Percentiles rank a stretch among this genome's conserved stretches.
Conservation (phyloP, 129 eudicot genomes). For the Saposhnikovia divaricata region DNA sequence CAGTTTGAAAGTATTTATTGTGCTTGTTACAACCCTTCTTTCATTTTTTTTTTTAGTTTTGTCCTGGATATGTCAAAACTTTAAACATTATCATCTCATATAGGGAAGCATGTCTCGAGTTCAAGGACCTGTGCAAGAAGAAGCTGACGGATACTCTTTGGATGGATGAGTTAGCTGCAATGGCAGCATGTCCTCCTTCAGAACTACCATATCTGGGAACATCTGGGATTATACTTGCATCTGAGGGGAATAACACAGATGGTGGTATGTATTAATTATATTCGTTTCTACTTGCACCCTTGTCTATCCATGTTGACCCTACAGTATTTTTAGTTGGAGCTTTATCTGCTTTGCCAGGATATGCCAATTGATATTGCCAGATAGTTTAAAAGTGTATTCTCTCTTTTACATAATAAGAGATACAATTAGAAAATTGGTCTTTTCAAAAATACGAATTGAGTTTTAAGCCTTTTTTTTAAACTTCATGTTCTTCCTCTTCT, state of each 20-base stretch:
- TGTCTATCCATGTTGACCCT: background rate
- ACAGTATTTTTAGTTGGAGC: background rate
- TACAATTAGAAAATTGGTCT: background rate
- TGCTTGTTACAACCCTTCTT: background rate
- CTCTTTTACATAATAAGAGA: background rate
- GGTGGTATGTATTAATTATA: constrained; percentile 14
- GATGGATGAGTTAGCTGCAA: constrained; percentile 91
- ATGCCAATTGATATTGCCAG: background rate
- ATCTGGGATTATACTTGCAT: constrained; percentile 59
- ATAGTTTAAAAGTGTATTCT: background rate
- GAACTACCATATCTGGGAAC: constrained; percentile 61
- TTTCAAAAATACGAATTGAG: background rate
- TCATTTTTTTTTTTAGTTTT: background rate
- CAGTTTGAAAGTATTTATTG: no score
- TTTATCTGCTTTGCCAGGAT: background rate
- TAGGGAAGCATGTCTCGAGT: constrained; percentile 83
- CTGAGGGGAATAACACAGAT: constrained; percentile 43
- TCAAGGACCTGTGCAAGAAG: constrained; percentile 73
- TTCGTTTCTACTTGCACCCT: background rate
- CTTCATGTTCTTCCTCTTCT: background rate
- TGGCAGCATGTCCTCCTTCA: constrained; percentile 60
- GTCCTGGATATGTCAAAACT: background rate
- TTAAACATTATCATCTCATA: background rate
- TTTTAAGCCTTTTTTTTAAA: background rate
- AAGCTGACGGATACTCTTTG: constrained; percentile 79